Evolutionary conservation across 1,139 yeast genomes (phyloP).

Genomic region (Hemisphaericaspora xylanilytica): DNA sequence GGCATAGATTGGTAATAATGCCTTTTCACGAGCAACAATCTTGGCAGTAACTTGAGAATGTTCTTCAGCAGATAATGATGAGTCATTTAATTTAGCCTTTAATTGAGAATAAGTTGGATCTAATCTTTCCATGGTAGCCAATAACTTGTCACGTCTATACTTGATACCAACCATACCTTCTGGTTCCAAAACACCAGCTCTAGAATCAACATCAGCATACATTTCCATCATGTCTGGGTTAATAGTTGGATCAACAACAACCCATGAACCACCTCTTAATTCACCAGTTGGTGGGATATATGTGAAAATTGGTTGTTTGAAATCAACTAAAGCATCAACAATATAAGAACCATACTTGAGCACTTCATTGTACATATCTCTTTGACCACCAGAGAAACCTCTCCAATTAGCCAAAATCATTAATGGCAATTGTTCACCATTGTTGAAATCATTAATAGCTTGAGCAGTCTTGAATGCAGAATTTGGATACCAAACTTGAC

Average conservation of each 20-base stretch:
- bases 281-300: conserved; percentile 98
- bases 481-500: conserved; percentile 99
- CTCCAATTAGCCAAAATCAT: conserved; percentile 99
- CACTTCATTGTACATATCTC: conserved; percentile 98
- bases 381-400: conserved; percentile 99
- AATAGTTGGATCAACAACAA: conserved; percentile 97
- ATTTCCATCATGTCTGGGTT: conserved; percentile 97
- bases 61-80: conserved; percentile 59
- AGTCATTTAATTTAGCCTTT: conserved; percentile 54
- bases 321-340: conserved; percentile 94
- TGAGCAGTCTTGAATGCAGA: conserved; percentile 98
- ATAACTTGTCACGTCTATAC: conserved; percentile 87
- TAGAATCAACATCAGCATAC: conserved; percentile 96
- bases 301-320: conserved; percentile 93
- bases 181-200: conserved; percentile 98
- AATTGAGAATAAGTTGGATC: conserved; percentile 73
- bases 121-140: conserved; percentile 85
- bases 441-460: conserved; percentile 94
- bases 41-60: conserved; percentile 62
- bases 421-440: conserved; percentile 95
- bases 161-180: conserved; percentile 99
- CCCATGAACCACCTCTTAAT: conserved; percentile 99
- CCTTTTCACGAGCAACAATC: conserved; percentile 75
- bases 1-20: conserved; percentile 79
- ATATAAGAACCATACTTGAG: conserved; percentile 94